These are phyloP conservation scores for Lophiotrema nucula DNA, from an alignment of 495 filamentous ascomycete species.

Conservation along the genomic window DNA sequence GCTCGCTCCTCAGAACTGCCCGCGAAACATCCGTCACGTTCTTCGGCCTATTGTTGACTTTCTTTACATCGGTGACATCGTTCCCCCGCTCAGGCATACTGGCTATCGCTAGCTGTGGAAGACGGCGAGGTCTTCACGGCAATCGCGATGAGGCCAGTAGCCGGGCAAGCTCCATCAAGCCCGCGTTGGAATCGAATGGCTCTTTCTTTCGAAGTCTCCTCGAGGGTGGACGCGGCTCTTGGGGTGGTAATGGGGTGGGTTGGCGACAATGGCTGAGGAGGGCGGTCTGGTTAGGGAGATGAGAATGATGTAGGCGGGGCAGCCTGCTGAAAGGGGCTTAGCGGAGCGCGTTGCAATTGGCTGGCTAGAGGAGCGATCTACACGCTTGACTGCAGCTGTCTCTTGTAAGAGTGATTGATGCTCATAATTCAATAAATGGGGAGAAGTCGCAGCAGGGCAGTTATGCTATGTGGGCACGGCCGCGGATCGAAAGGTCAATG, in stretches of 20 bases:
- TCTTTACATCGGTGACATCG: slow-evolving; percentile 22
- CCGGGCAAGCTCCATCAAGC: slow-evolving; percentile 63
- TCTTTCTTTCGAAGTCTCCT: not conserved
- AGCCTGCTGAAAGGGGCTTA: slow-evolving; percentile 6
- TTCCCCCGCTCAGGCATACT: slow-evolving; percentile 51
- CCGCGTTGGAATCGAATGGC: slow-evolving; percentile 5
- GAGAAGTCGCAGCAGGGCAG: too few relatives aligned
- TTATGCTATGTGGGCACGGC: too few relatives aligned
- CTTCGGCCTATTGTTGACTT: slow-evolving; percentile 3
- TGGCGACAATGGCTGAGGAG: slow-evolving; percentile 25
- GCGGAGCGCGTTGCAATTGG: slow-evolving; percentile 9
- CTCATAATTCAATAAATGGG: too few relatives aligned
- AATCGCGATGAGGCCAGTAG: slow-evolving; percentile 57
- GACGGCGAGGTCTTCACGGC: slow-evolving; percentile 59
- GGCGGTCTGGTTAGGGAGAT: not conserved
- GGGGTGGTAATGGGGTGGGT: not conserved
- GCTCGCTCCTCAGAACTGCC: slow-evolving; percentile 35
- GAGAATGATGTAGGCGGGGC: not conserved
- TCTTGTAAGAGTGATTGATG: slow-evolving; percentile 1
- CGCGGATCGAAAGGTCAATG: too few relatives aligned
- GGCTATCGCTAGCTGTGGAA: slow-evolving; percentile 42
- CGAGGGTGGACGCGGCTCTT: not conserved
- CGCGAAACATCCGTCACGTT: slow-evolving; percentile 20
- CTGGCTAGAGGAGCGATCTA: slow-evolving; percentile 6
- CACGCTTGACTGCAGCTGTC: not conserved